Evolutionary conservation across 306 rosid genomes (phyloP).

Genomic region (Citrullus mucosospermus): DNA sequence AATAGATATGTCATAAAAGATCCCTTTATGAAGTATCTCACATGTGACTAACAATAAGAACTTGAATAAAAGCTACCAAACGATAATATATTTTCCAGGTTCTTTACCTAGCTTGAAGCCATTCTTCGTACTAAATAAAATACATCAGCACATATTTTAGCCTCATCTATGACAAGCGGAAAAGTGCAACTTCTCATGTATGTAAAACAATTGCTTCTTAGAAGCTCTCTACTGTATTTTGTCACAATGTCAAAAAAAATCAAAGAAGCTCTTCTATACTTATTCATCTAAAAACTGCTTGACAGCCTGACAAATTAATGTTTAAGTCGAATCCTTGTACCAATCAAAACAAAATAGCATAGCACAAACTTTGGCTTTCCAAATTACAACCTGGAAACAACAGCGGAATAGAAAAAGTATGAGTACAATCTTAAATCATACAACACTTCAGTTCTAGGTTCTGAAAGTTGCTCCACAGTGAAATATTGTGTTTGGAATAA

Average conservation of each 20-base stretch:
- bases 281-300: neutral
- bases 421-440: neutral
- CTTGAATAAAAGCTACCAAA: neutral
- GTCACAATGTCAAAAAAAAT: neutral
- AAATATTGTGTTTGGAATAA: neutral
- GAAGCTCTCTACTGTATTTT: neutral
- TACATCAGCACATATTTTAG: neutral
- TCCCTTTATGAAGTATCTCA: neutral
- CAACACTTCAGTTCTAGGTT: neutral
- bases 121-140: neutral
- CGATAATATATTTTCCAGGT: neutral
- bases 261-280: neutral
- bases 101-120: neutral
- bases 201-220: neutral
- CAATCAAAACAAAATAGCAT: neutral
- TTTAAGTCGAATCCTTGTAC: neutral
- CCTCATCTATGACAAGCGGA: neutral
- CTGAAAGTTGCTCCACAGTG: neutral
- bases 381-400: neutral
- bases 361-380: neutral
- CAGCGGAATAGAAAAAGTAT: neutral
- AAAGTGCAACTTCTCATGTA: neutral
- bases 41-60: neutral
- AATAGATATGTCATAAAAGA: neutral
- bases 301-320: neutral